Evolutionary conservation across 225 moss, liverwort and hornwort genomes (phyloP).

Genomic region (Polytrichum formosum): DNA sequence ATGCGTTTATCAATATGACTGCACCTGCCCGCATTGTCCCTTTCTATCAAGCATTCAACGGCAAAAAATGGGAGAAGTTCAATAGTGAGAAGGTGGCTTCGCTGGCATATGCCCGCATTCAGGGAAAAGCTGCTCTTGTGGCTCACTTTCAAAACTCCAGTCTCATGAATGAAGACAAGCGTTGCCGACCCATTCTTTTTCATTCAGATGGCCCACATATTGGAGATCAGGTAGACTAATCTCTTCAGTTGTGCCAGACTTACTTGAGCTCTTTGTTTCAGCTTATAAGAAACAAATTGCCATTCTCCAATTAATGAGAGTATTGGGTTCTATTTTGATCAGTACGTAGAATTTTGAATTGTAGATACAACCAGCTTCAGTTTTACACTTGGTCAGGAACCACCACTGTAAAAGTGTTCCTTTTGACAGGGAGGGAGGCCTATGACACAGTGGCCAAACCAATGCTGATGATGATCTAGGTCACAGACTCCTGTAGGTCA

Average conservation of each 20-base stretch:
- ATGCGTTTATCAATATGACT: constrained; percentile 98
- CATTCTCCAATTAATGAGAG: constrained; percentile 12
- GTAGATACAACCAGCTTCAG: constrained; percentile 53
- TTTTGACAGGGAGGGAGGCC: constrained; percentile 16
- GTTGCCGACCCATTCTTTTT: constrained; percentile 97
- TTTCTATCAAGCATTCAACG: constrained; percentile 97
- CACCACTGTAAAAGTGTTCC: constrained; percentile 19
- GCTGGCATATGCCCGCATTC: constrained; percentile 92
- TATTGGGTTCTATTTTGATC: constrained; percentile 41
- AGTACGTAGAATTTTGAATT: constrained; percentile 47
- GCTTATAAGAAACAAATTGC: constrained; percentile 19
- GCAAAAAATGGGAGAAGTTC: constrained; percentile 99
- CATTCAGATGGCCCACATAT: constrained; percentile 96
- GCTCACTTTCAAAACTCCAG: constrained; percentile 97
- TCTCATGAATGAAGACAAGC: constrained; percentile 98
- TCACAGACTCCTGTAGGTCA: constrained; percentile 5
- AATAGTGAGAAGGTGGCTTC: constrained; percentile 99
- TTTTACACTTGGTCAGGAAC: constrained; percentile 26
- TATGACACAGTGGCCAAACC: constrained; percentile 20
- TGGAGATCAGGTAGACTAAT: constrained; percentile 92
- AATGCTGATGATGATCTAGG: background rate
- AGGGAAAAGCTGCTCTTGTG: constrained; percentile 98
- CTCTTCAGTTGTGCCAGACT: constrained; percentile 29
- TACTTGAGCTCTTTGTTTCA: constrained; percentile 18
- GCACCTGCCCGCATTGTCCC: constrained; percentile 86